phyloP scores from a whole-genome alignment of 306 rosid genomes.

The Ormosia emarginata region DNA sequence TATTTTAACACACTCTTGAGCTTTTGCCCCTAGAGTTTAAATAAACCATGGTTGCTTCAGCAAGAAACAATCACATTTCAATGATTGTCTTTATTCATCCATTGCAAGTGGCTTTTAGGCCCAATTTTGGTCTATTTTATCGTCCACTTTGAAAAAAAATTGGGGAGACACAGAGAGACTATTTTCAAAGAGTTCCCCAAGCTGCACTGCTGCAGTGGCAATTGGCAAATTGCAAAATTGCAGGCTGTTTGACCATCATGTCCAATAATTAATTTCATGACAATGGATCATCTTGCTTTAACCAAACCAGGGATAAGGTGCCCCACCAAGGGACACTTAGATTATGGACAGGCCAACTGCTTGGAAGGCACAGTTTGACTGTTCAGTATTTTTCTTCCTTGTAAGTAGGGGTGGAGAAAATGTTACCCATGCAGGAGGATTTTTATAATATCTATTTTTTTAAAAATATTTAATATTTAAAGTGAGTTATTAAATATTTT shows the following conservation, averaged over 20 bases:
- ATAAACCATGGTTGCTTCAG: slow-evolving; percentile 7
- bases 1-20: background rate
- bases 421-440: background rate
- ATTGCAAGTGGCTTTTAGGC: background rate
- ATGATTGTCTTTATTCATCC: background rate
- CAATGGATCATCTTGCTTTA: background rate
- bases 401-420: background rate
- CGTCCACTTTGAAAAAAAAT: background rate
- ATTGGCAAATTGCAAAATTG: slow-evolving; percentile 6
- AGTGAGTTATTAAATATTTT: too few species aligned
- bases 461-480: too few species aligned
- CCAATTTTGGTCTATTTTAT: background rate
- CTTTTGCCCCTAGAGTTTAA: slow-evolving; percentile 3
- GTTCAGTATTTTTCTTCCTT: background rate
- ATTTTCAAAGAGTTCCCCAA: background rate
- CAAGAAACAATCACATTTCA: background rate
- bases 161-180: background rate
- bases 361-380: background rate
- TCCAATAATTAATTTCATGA: slow-evolving; percentile 24
- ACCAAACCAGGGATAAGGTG: slow-evolving; percentile 2
- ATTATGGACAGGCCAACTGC: slow-evolving; percentile 18
- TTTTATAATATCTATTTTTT: too few species aligned
- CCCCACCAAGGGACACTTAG: slow-evolving; percentile 12
- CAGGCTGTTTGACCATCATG: slow-evolving; percentile 21
- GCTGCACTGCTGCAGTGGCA: background rate